Conservation (phyloP, 2,329 filamentous ascomycete species). For the Eurotiales sp. region DNA sequence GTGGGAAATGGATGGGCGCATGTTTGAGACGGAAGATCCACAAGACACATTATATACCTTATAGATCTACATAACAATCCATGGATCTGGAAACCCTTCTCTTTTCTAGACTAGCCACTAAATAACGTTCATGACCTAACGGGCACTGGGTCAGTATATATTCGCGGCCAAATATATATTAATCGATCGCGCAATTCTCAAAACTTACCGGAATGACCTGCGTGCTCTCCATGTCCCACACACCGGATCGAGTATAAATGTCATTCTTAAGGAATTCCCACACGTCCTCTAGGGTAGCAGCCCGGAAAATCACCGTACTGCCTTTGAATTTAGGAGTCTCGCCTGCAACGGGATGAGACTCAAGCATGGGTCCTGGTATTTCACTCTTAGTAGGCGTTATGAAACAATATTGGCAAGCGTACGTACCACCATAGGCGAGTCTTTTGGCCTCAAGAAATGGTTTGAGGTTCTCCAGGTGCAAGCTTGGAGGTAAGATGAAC, state of each 20-base stretch:
- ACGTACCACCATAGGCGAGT: conserved; percentile 62
- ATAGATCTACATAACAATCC: too few species aligned
- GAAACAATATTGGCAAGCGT: background rate
- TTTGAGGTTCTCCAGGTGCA: conserved; percentile 57
- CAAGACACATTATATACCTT: too few species aligned
- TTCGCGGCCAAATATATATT: background rate
- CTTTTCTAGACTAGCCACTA: conserved; percentile 23
- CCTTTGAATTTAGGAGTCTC: conserved; percentile 66
- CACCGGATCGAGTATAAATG: conserved; percentile 65
- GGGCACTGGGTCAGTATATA: background rate
- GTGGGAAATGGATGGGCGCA: conserved; percentile 58
- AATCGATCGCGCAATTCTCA: too few species aligned
- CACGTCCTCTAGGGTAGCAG: conserved; percentile 66
- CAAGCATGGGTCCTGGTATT: conserved; percentile 60
- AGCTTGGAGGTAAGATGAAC: conserved; percentile 25
- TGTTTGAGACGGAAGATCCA: conserved; percentile 40
- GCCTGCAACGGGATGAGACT: conserved; percentile 61
- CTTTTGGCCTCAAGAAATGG: conserved; percentile 52
- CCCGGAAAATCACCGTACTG: conserved; percentile 65
- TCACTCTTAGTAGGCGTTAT: conserved; percentile 9
- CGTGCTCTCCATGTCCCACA: conserved; percentile 75
- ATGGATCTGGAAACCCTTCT: too few species aligned
- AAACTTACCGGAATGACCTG: conserved; percentile 38
- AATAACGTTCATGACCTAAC: background rate
- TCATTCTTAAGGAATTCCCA: conserved; percentile 65